phyloP scores from a whole-genome alignment of 2,329 filamentous ascomycete species.

The Cercospora janseana region DNA sequence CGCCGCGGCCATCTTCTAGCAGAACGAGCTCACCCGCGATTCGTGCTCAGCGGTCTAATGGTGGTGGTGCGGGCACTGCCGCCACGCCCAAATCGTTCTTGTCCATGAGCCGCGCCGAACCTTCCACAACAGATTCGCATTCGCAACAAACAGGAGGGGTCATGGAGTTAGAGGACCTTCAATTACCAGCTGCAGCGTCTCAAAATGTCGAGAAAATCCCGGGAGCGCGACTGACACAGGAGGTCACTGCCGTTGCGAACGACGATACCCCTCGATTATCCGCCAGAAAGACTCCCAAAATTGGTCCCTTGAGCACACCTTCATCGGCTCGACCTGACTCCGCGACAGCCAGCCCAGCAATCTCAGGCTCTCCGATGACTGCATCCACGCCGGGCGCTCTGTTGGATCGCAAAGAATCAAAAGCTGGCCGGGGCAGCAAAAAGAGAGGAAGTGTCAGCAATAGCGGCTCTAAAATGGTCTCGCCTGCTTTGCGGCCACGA shows the following conservation, averaged over 20 bases:
- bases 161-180: constrained; percentile 56
- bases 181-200: constrained; percentile 70
- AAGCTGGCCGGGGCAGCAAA: constrained; percentile 51
- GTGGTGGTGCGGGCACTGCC: constrained; percentile 22
- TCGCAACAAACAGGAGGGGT: constrained; percentile 6
- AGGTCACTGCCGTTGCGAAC: constrained; percentile 41
- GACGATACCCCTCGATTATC: constrained; percentile 59
- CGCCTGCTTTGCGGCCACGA: constrained; percentile 79
- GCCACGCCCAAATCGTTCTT: constrained; percentile 38
- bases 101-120: constrained; percentile 27
- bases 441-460: constrained; percentile 62
- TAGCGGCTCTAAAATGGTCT: constrained; percentile 70
- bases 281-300: constrained; percentile 66
- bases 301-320: constrained; percentile 57
- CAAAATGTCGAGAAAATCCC: constrained; percentile 30
- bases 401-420: constrained; percentile 39
- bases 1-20: constrained; percentile 58
- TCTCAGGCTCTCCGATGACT: constrained; percentile 47
- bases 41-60: constrained; percentile 50
- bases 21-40: constrained; percentile 69
- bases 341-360: constrained; percentile 53
- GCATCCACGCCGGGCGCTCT: constrained; percentile 41
- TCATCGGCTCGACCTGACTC: constrained; percentile 40
- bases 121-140: neutral
- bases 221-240: constrained; percentile 52